A percentile compares a stretch with the other conserved stretches of the same genome.
Evolutionary conservation across 106 monocot species (phyloP).

Genomic region (Dioscorea zingiberensis): DNA sequence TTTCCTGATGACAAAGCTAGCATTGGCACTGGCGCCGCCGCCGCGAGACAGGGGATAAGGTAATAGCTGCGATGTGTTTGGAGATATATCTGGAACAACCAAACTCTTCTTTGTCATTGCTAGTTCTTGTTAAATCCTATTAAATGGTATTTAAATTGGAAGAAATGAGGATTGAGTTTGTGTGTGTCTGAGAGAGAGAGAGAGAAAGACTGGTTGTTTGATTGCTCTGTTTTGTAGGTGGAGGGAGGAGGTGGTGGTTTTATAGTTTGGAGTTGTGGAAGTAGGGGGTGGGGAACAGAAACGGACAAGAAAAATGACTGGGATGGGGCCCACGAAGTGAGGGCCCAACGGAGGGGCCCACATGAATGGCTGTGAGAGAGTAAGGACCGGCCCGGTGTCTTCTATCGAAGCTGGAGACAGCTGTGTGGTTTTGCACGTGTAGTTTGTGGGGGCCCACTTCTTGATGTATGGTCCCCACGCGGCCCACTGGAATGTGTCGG

Average conservation of each 20-base stretch:
- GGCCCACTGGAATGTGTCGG: too few relatives aligned
- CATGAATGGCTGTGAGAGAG: neutral
- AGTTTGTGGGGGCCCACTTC: too few relatives aligned
- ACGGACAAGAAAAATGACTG: neutral
- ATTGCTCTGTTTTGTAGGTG: neutral
- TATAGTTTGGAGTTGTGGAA: neutral
- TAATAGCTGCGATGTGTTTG: neutral
- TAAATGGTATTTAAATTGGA: neutral
- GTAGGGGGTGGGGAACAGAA: neutral
- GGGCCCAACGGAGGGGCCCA: neutral
- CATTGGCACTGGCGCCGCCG: too few relatives aligned
- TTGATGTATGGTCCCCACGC: too few relatives aligned
- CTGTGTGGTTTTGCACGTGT: too few relatives aligned
- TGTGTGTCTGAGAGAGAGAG: neutral
- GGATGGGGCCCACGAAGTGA: neutral
- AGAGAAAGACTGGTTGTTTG: neutral
- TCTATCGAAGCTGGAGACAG: too few relatives aligned
- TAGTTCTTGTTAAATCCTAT: neutral
- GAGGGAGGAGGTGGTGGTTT: neutral
- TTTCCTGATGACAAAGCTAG: neutral
- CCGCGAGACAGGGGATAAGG: neutral
- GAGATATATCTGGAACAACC: neutral
- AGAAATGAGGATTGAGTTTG: neutral
- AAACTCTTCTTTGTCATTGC: constrained; percentile 1
- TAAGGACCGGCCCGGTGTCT: too few relatives aligned